Evolutionary conservation across 768 basidiomycete species (phyloP), one percentile per base, ranked within the genome.

Genomic region (Trametes elegans): DNA sequence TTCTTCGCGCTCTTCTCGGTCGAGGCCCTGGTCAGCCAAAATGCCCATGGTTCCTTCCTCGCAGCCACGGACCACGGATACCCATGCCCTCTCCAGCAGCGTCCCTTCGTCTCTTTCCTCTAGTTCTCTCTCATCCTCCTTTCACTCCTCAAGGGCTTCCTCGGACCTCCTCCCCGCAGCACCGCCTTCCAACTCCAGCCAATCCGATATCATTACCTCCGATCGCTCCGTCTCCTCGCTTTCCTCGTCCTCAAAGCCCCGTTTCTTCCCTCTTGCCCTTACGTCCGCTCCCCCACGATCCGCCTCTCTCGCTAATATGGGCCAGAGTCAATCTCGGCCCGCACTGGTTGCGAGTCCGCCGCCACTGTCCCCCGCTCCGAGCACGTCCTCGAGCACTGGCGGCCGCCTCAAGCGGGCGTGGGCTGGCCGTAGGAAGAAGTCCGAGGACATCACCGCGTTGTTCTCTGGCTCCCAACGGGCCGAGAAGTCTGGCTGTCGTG

Each of bases 331-430:
- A 54, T 63, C 66, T 53, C 42, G 63, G 49, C 51, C 64, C 56
- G 45, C 66, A 59, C 31, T 58, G 61, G 32, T 62, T 26, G 21
- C 39, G 18, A 57, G 66, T 67, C 31, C 65, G 61, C 58, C 64
- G 18, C 62, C 61, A 34, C 47, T 58, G 27, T 50, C 61, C 14
- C 65, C 55, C 44, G 57, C 51, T 18, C 57, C 67, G 70, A 57
- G 57, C 32, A 70, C 72, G 32, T 72, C 77, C 29, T 70, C 76
- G 18, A 68, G 74, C 14, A 74, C 77, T 27, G 79, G 81, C 23
- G 68, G 70, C 56, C 81, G 75, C 63, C 69, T 87, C 43, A 84
- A 80, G 63, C 82, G 84, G 51, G 83, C 77, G 3, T 82, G 84
- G 62, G 82, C 72, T 38, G 73, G 66, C 18, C 76, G 83, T 41